Conservation (phyloP, 164 flowering plant genomes). For the Vitis rotundifolia region DNA sequence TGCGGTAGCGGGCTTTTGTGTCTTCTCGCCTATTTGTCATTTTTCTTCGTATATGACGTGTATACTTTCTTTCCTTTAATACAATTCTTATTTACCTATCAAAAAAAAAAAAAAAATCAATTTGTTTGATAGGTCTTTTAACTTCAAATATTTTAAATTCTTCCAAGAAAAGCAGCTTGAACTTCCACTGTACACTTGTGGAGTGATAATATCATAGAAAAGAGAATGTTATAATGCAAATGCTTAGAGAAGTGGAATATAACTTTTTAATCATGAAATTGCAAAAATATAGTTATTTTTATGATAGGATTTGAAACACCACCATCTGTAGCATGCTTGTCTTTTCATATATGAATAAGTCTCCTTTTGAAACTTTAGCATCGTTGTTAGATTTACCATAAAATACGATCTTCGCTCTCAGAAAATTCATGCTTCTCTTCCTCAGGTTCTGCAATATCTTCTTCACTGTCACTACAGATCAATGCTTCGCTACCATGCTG, state of each 20-base stretch:
- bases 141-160: background rate
- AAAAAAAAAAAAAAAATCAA: too few relatives aligned
- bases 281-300: too few relatives aligned
- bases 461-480: conserved; percentile 96
- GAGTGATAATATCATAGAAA: background rate
- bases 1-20: too few relatives aligned
- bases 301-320: too few relatives aligned
- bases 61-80: too few relatives aligned
- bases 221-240: background rate
- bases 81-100: too few relatives aligned
- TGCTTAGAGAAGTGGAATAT: too few relatives aligned
- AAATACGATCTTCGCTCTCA: conserved; percentile 78
- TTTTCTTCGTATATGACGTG: too few relatives aligned
- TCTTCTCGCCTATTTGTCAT: too few relatives aligned
- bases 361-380: too few relatives aligned
- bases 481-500: conserved; percentile 87
- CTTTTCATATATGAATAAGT: background rate
- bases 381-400: conserved; percentile 51
- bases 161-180: background rate
- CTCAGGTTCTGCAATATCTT: conserved; percentile 70
- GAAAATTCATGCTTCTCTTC: conserved; percentile 84
- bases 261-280: too few relatives aligned
- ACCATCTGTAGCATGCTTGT: background rate
- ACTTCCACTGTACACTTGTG: background rate
- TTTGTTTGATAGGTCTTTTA: too few relatives aligned